These are phyloP conservation scores for Colletotrichum somersetense DNA, from an alignment of 2,329 filamentous ascomycete species.

Conservation along the genomic window DNA sequence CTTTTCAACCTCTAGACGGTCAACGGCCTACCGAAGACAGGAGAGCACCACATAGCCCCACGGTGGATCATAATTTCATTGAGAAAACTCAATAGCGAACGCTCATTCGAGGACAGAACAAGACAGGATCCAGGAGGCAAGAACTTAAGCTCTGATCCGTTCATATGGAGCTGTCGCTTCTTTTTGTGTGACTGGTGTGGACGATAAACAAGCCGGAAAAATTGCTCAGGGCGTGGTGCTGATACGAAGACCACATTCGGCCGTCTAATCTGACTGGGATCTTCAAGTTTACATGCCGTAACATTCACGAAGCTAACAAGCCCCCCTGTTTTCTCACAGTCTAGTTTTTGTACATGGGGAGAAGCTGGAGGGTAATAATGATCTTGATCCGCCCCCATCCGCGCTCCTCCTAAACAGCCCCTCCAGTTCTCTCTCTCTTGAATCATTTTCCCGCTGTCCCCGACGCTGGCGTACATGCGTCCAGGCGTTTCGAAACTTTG, in stretches of 20 bases:
- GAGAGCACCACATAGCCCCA: slow-evolving; percentile 12
- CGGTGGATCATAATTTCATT: slow-evolving; percentile 36
- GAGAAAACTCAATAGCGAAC: slow-evolving; percentile 17
- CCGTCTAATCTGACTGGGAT: slow-evolving; percentile 24
- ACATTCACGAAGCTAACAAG: slow-evolving; percentile 14
- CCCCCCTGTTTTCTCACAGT: slow-evolving; percentile 9
- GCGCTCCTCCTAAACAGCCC: slow-evolving; percentile 15
- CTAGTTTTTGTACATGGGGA: not conserved
- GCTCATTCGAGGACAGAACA: slow-evolving; percentile 26
- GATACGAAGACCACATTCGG: slow-evolving; percentile 11
- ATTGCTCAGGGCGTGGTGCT: slow-evolving; percentile 12
- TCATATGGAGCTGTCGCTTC: slow-evolving; percentile 12
- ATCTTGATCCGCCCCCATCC: slow-evolving; percentile 30
- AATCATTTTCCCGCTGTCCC: slow-evolving; percentile 5
- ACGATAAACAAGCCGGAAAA: slow-evolving; percentile 11
- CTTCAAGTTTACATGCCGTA: not conserved
- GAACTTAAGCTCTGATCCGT: slow-evolving; percentile 31
- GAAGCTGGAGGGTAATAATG: slow-evolving; percentile 35
- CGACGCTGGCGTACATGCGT: not conserved
- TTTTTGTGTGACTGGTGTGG: slow-evolving; percentile 6
- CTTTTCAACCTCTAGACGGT: slow-evolving; percentile 21
- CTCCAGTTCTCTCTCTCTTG: slow-evolving; percentile 21
- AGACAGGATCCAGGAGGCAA: slow-evolving; percentile 15
- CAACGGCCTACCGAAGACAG: not conserved
- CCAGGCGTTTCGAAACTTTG: slow-evolving; percentile 26